phyloP scores from a whole-genome alignment of 345 rosid genomes.

The Hibiscus mutabilis region DNA sequence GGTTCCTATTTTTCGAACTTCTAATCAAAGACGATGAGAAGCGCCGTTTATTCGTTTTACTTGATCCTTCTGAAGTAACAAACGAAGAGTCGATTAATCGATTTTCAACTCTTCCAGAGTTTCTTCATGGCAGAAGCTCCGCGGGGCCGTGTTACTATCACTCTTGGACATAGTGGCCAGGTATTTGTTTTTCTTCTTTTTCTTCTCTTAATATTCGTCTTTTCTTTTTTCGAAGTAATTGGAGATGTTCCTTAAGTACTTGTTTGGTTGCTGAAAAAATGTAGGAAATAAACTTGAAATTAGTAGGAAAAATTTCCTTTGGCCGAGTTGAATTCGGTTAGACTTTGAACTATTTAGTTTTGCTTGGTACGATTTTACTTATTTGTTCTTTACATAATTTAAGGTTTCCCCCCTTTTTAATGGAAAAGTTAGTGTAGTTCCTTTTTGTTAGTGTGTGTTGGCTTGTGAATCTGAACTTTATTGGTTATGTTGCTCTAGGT shows the following conservation, averaged over 20 bases:
- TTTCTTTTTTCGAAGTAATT: neutral
- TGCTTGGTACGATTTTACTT: neutral
- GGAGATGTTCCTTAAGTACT: neutral
- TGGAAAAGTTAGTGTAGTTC: too few relatives aligned
- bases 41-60: neutral
- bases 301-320: neutral
- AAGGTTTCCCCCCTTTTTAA: too few relatives aligned
- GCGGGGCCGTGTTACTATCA: conserved; percentile 64
- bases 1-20: neutral
- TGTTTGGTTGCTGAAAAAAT: conserved; percentile 15
- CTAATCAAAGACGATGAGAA: neutral
- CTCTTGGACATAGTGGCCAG: conserved; percentile 83
- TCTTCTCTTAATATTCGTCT: neutral
- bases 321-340: neutral
- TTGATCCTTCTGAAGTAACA: neutral
- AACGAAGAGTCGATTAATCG: conserved; percentile 6
- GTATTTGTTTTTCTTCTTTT: conserved; percentile 25
- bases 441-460: neutral
- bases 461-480: neutral
- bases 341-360: neutral
- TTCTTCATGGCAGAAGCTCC: conserved; percentile 68
- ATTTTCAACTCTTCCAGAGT: conserved; percentile 27
- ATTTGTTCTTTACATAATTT: too few relatives aligned
- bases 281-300: neutral
- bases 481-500: conserved; percentile 41